Conservation (phyloP, 306 rosid species). For the Acacia acuminata region DNA sequence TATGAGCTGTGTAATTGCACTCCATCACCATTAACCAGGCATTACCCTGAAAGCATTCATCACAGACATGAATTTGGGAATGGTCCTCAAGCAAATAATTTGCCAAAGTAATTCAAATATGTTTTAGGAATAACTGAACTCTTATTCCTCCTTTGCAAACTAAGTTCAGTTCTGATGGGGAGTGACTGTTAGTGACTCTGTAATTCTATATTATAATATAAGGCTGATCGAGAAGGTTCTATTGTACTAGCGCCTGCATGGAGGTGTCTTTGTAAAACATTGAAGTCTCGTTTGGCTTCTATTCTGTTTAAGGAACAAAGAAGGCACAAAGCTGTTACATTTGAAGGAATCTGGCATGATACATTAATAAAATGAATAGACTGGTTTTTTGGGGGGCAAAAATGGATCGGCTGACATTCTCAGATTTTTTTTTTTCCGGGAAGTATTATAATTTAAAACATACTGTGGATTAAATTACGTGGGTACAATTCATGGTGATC, state of each 20-base stretch:
- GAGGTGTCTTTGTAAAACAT: not conserved
- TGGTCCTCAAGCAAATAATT: conserved; percentile 24
- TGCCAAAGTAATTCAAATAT: conserved; percentile 15
- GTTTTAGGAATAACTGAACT: conserved; percentile 11
- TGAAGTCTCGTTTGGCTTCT: not conserved
- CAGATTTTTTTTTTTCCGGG: too few relatives aligned
- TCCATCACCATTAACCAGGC: conserved; percentile 1
- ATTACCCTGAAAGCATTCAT: conserved; percentile 12
- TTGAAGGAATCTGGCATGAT: too few relatives aligned
- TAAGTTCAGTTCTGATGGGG: not conserved
- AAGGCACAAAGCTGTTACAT: too few relatives aligned
- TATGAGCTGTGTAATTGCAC: conserved; percentile 5
- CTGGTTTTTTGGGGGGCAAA: too few relatives aligned
- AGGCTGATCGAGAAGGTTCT: conserved; percentile 13
- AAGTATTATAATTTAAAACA: too few relatives aligned
- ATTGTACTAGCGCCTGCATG: not conserved
- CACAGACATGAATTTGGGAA: conserved; percentile 21
- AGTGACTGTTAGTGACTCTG: not conserved
- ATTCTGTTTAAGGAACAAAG: too few relatives aligned
- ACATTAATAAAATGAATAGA: too few relatives aligned
- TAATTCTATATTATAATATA: conserved; percentile 2
- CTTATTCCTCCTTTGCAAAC: not conserved
- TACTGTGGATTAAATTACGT: too few relatives aligned
- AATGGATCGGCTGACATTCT: too few relatives aligned
- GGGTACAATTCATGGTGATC: too few relatives aligned